These are phyloP conservation scores for Plectranthus barbatus DNA, from an alignment of 257 asterid genomes.

Conservation along the genomic window DNA sequence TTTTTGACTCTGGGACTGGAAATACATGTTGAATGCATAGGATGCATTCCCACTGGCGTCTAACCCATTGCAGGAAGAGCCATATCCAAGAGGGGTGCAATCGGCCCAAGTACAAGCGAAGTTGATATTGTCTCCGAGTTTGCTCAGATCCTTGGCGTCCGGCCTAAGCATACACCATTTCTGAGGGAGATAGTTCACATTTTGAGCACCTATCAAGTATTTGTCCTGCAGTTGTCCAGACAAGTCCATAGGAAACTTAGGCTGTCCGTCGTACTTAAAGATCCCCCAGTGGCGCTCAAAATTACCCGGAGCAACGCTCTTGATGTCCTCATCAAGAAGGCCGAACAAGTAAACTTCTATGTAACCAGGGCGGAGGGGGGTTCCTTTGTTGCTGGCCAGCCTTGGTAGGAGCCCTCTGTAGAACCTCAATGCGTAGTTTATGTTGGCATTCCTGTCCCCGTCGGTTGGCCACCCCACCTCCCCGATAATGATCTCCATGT, in stretches of 20 bases:
- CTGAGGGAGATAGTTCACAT: slow-evolving; percentile 48
- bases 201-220: slow-evolving; percentile 45
- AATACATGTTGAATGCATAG: slow-evolving; percentile 62
- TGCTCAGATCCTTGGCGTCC: slow-evolving; percentile 39
- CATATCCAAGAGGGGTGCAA: slow-evolving; percentile 71
- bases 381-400: slow-evolving; percentile 57
- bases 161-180: slow-evolving; percentile 56
- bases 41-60: slow-evolving; percentile 64
- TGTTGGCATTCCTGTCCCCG: slow-evolving; percentile 58
- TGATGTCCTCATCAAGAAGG: slow-evolving; percentile 66
- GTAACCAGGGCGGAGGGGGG: slow-evolving; percentile 65
- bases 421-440: slow-evolving; percentile 44
- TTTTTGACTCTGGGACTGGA: slow-evolving; percentile 53
- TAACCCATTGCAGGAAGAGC: slow-evolving; percentile 68
- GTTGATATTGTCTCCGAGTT: slow-evolving; percentile 50
- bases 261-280: slow-evolving; percentile 71
- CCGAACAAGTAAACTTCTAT: slow-evolving; percentile 71
- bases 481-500: slow-evolving; percentile 60
- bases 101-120: slow-evolving; percentile 60
- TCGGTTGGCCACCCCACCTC: slow-evolving; percentile 87
- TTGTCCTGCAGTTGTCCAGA: slow-evolving; percentile 42
- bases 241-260: slow-evolving; percentile 67
- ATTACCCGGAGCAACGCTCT: slow-evolving; percentile 68
- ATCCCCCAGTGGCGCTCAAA: slow-evolving; percentile 88
- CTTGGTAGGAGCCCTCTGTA: slow-evolving; percentile 57